Base-by-base conservation (phyloP, 305 asterid genomes). In the Plantago coronopus region DNA sequence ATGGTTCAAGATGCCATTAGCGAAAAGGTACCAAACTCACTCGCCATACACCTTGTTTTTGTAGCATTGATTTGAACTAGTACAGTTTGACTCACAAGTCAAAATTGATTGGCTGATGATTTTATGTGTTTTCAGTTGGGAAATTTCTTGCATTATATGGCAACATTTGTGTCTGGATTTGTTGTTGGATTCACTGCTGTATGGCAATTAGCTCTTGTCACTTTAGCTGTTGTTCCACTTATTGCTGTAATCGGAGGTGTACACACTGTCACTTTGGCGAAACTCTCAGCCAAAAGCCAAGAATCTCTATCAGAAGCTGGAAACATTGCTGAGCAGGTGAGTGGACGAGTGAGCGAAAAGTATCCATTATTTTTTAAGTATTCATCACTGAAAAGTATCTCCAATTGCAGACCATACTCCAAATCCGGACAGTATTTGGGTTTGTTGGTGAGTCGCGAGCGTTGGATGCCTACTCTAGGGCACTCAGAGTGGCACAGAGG, bases 1-100 rank as follows among this genome's bases (percentile, higher is more conserved):
- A 81, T 90, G 88, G 96, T 94, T 63, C 99, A 94, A 69, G 99
- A 94, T 63, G 99, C 99, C 74, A 94, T 94, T 27, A 94, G 99
- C 60, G 99, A 94, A 66, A 94, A 94, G 97, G 98, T 91, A 59
- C 7, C 3, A 17, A 25, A 25, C 5, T 25, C 4, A 2, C 31
- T 25, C n/a, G n/a, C n/a, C n/a, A n/a, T n/a, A n/a, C n/a, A n/a
- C n/a, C n/a, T n/a, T n/a, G n/a, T n/a, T n/a, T n/a, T n/a, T n/a
- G n/a, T n/a, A n/a, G n/a, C n/a, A n/a, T n/a, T n/a, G n/a, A n/a
- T n/a, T n/a, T n/a, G n/a, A n/a, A n/a, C n/a, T n/a, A n/a, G n/a
- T n/a, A n/a, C n/a, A n/a, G n/a, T n/a, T n/a, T n/a, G n/a, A n/a
- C n/a, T n/a, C n/a, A n/a, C n/a, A n/a, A n/a, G n/a, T n/a, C n/a